These are phyloP conservation scores for Dactylonectria macrodidyma DNA, from an alignment of 2,329 filamentous ascomycete species.

Conservation along the genomic window DNA sequence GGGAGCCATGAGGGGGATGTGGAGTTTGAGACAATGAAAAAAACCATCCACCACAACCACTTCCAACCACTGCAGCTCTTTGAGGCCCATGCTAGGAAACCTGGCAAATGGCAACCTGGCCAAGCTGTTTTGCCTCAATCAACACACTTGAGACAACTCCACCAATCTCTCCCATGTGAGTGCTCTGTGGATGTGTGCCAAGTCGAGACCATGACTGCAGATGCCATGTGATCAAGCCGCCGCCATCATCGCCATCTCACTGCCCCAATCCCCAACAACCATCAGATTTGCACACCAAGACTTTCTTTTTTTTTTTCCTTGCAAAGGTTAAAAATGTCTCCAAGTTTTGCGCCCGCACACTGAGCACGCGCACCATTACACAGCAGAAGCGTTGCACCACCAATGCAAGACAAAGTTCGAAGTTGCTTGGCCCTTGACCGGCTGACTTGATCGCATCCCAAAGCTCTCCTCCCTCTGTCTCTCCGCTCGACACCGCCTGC, in stretches of 20 bases:
- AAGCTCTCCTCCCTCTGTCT: neutral
- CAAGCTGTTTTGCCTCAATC: neutral
- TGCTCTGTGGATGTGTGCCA: neutral
- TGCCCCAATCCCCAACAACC: neutral
- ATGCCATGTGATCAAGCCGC: slow-evolving; percentile 20
- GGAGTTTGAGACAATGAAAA: too few relatives aligned
- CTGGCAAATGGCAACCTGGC: too few relatives aligned
- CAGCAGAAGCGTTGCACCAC: neutral
- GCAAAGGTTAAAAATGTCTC: neutral
- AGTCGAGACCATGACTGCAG: slow-evolving; percentile 13
- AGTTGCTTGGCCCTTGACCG: neutral
- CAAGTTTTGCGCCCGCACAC: neutral
- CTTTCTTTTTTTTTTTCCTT: neutral
- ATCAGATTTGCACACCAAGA: neutral
- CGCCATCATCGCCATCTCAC: neutral
- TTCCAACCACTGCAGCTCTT: neutral
- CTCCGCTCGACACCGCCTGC: neutral
- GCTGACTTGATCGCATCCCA: neutral
- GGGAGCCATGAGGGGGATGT: neutral
- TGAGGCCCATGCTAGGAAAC: too few relatives aligned
- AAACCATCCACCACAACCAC: neutral
- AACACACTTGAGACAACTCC: neutral
- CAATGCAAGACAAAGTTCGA: too few relatives aligned
- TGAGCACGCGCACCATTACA: neutral
- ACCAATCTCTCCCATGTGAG: neutral